phyloP scores from a whole-genome alignment of 179 eudicot species.

The Amaranthus tricolor region DNA sequence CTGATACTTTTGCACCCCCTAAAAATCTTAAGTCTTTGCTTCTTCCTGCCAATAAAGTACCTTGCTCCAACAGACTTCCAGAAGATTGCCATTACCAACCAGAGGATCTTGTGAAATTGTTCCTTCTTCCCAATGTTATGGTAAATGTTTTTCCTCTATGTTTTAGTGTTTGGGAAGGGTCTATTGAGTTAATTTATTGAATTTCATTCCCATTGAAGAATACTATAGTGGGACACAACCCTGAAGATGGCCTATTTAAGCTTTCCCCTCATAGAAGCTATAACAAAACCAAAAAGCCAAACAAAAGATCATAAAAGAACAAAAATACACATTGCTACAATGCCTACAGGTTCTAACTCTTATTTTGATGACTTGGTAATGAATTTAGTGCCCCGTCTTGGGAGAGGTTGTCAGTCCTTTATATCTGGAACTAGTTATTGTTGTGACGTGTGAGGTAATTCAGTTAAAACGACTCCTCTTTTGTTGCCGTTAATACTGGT shows the following conservation, averaged over 20 bases:
- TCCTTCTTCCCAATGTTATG: constrained; percentile 79
- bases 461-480: not conserved
- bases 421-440: not conserved
- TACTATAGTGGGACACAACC: not conserved
- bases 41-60: constrained; percentile 63
- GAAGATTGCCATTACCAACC: constrained; percentile 98
- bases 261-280: not conserved
- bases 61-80: constrained; percentile 74
- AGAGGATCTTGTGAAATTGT: constrained; percentile 93
- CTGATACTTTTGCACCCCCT: constrained; percentile 73
- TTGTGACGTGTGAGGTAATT: not conserved
- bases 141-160: constrained; percentile 34
- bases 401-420: not conserved
- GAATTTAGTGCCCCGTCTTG: not conserved
- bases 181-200: not conserved
- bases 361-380: not conserved
- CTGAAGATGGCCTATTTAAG: not conserved
- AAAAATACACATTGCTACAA: not conserved
- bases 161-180: not conserved
- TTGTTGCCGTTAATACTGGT: not conserved
- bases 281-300: not conserved
- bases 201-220: too few species aligned
- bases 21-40: constrained; percentile 75
- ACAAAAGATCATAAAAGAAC: not conserved
- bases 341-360: too few species aligned